Evolutionary conservation across 176 grass and related monocot genomes (phyloP), one percentile per base, ranked within the genome.

Genomic region (Paspalum notatum): DNA sequence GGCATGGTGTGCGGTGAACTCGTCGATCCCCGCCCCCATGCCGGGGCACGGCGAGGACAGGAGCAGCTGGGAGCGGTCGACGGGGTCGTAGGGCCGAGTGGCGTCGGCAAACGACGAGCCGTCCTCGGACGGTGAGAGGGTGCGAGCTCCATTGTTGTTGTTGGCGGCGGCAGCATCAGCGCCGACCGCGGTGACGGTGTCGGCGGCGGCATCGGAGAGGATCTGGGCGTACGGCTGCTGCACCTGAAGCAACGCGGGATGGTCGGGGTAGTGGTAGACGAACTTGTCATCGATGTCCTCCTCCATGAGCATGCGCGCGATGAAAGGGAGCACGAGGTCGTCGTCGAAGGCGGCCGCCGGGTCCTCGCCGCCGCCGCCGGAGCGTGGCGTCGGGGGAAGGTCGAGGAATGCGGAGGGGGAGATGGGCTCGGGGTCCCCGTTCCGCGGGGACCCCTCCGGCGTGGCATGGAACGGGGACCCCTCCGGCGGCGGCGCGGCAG

Each of bases 191-290:
- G 32, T 10, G 27, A 64, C 37, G 8, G 37, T 3, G 12, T 5
- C 25, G 59, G 27, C 61, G 27, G 6, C 42, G 52, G 72, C 62
- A 39, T 64, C 81, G 14, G 84, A 66, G 60, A 93, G 85, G 46
- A 93, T 85, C 4, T 76, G 85, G 4, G 53, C 71, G 52, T 83
- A 88, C 2, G 75, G 85, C 51, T 83, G 41, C 78, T 88, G 82
- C 17, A n/a, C 73, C 54, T 44, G 54, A n/a, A 59, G n/a, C n/a
- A 16, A 21, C 13, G n/a, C 63, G 21, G 26, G 16, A 17, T 27
- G 17, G 24, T 48, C 5, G 8, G 7, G 63, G 62, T 64, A 64
- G 62, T 64, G 62, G 62, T 64, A 64, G 9, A 42, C 20, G 38
- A 66, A 41, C 76, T 66, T 53, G 7, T 8, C 21, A 47, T 53